phyloP scores from a whole-genome alignment of 345 rosid genomes.

The Stellera chamaejasme region DNA sequence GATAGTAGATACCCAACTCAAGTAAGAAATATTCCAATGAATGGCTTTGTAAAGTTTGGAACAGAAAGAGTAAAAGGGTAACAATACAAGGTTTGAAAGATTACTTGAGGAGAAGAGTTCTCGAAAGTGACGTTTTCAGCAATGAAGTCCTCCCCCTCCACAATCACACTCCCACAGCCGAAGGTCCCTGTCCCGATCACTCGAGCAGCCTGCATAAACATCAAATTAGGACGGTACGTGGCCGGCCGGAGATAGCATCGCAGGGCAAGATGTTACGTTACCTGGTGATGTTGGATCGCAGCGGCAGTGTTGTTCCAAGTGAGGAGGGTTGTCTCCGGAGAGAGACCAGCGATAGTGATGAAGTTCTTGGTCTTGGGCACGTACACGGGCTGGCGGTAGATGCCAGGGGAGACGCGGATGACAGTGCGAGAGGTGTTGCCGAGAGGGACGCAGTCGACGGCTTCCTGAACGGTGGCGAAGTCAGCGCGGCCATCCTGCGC shows the following conservation, averaged over 20 bases:
- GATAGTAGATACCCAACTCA: neutral
- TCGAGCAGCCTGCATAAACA: conserved; percentile 36
- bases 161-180: conserved; percentile 81
- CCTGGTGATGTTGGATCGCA: conserved; percentile 89
- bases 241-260: neutral
- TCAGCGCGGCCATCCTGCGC: conserved; percentile 70
- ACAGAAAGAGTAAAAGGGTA: neutral
- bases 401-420: conserved; percentile 69
- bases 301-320: conserved; percentile 88
- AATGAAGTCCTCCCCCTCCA: conserved; percentile 93
- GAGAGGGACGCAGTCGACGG: conserved; percentile 71
- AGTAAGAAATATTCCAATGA: neutral
- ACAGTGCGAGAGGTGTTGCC: conserved; percentile 64
- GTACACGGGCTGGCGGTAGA: conserved; percentile 74
- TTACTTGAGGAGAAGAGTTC: conserved; percentile 85
- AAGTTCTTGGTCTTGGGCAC: conserved; percentile 89
- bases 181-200: conserved; percentile 90
- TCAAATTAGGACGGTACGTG: conserved; percentile 1
- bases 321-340: conserved; percentile 63
- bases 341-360: conserved; percentile 72
- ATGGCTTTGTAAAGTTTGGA: neutral
- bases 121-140: conserved; percentile 97
- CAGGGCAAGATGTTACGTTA: neutral
- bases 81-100: neutral
- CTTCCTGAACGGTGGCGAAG: conserved; percentile 73